Percentiles rank a stretch among this genome's conserved stretches.
These are phyloP conservation scores for Clonostachys rosea DNA, from an alignment of 2,329 filamentous ascomycete species.

Conservation along the genomic window DNA sequence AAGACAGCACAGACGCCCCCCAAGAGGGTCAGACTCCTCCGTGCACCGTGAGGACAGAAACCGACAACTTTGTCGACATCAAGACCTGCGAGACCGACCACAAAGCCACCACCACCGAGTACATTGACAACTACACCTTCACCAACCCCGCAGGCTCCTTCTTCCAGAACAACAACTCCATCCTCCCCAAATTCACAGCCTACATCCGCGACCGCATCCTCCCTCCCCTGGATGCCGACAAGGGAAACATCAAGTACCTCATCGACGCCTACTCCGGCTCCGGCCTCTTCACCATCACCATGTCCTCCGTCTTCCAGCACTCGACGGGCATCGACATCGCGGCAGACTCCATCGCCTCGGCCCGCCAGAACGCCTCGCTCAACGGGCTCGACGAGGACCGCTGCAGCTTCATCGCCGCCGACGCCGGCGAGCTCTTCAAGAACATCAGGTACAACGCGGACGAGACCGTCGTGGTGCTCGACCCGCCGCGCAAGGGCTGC, in stretches of 20 bases:
- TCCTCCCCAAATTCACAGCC: slow-evolving; percentile 78
- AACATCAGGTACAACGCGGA: slow-evolving; percentile 67
- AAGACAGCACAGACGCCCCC: slow-evolving; percentile 26
- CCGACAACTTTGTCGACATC: slow-evolving; percentile 59
- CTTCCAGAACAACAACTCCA: slow-evolving; percentile 99
- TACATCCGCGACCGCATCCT: slow-evolving; percentile 82
- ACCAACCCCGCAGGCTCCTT: slow-evolving; percentile 90
- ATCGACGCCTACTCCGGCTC: slow-evolving; percentile 98
- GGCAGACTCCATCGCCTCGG: slow-evolving; percentile 70
- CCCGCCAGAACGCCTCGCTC: slow-evolving; percentile 70
- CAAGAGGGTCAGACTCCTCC: slow-evolving; percentile 6
- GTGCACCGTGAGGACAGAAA: slow-evolving; percentile 42
- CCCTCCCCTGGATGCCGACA: slow-evolving; percentile 29
- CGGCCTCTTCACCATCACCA: slow-evolving; percentile 93
- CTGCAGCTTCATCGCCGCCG: slow-evolving; percentile 83
- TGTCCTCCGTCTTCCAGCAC: slow-evolving; percentile 78
- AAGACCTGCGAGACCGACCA: slow-evolving; percentile 88
- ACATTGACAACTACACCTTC: slow-evolving; percentile 80
- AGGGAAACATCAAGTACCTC: slow-evolving; percentile 65
- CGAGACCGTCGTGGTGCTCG: slow-evolving; percentile 89
- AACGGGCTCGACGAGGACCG: slow-evolving; percentile 66
- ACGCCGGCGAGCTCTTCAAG: slow-evolving; percentile 79
- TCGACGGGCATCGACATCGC: slow-evolving; percentile 91
- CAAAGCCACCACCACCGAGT: slow-evolving; percentile 80
- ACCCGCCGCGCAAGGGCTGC: slow-evolving; percentile 95